Base-by-base conservation (phyloP, 1,139 yeast species). In the Suhomyces wounanorum region DNA sequence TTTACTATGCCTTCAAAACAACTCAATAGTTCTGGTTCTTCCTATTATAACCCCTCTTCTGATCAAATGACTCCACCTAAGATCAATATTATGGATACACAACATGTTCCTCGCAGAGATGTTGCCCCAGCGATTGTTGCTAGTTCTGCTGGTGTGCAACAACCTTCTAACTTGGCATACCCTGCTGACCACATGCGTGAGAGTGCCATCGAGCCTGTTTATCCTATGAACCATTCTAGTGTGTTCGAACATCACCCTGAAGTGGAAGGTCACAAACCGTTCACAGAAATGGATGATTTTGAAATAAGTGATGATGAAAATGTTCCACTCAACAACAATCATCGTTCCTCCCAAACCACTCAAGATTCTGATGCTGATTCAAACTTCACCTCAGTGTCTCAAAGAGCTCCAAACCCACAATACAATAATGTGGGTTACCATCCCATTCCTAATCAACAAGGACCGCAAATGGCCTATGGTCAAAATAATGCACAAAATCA, bases 381-480 rank as follows among this genome's bases (percentile, higher is more conserved):
- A 0, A 86, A 85, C 60, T 86, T 87, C 63, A 89, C 96, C 0
- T 84, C 91, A 48, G 89, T 88, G 4, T 85, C 94, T 10, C 95
- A 88, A 67, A 72, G 95, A 61, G 90, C 85, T 8, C 76, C 83
- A n/a, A 87, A 87, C 61, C 88, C 89, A 14, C 71, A 71, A 42
- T 85, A 83, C 43, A 49, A 51, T 8, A 50, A 37, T 8, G 39
- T 23, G 55, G 56, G 48, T 8, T 60, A 37, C 55, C 59, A 13
- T 58, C 55, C 49, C 14, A 61, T 31, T 52, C 57, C 40, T 53
- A 40, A 40, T 17, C 55, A 31, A 40, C 55, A 50, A 26, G 48
- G 44, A 6, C 49, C 28, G 10, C 48, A 49, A 10, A 51, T 37
- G n/a, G 47, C 31, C 5, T 49, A 49, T 16, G 45, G 50, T 9